Percentiles rank a stretch among this genome's conserved stretches.
These are phyloP conservation scores for Solanum appendiculatum DNA, from an alignment of 257 asterid genomes.

Conservation along the genomic window DNA sequence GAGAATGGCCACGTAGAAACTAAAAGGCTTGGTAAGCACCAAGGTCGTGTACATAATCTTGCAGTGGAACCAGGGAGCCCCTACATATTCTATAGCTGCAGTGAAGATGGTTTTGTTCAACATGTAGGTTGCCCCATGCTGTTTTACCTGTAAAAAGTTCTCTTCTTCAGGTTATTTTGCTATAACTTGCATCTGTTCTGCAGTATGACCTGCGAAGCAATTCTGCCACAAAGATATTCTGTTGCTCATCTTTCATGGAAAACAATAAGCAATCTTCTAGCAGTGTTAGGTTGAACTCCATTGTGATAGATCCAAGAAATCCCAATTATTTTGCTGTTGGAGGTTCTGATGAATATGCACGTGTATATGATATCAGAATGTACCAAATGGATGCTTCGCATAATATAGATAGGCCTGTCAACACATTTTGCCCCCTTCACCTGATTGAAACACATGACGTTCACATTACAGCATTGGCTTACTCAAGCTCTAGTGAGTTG, in stretches of 20 bases:
- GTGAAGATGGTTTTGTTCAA: constrained; percentile 76
- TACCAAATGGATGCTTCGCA: constrained; percentile 19
- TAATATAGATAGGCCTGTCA: constrained; percentile 29
- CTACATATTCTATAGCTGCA: constrained; percentile 63
- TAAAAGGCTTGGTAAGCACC: constrained; percentile 51
- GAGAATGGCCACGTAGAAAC: constrained; percentile 61
- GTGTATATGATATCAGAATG: constrained; percentile 62
- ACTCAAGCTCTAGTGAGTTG: constrained; percentile 62
- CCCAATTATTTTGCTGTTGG: constrained; percentile 68
- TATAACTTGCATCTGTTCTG: constrained; percentile 14
- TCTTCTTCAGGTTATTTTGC: neutral
- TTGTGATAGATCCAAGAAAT: constrained; percentile 66
- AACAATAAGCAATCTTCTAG: constrained; percentile 13
- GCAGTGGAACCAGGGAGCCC: constrained; percentile 89
- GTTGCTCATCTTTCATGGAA: constrained; percentile 36
- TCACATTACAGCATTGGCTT: constrained; percentile 62
- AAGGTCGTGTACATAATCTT: constrained; percentile 65
- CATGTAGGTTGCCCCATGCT: constrained; percentile 35
- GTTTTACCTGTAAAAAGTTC: neutral
- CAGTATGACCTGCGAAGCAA: constrained; percentile 73
- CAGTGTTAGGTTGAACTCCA: constrained; percentile 46
- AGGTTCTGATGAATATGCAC: constrained; percentile 66
- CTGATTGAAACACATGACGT: constrained; percentile 31
- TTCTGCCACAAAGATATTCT: constrained; percentile 54
- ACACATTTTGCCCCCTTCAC: constrained; percentile 48